Conservation (phyloP, 352 stramenopile genomes). For the Phytophthora kernoviae region DNA sequence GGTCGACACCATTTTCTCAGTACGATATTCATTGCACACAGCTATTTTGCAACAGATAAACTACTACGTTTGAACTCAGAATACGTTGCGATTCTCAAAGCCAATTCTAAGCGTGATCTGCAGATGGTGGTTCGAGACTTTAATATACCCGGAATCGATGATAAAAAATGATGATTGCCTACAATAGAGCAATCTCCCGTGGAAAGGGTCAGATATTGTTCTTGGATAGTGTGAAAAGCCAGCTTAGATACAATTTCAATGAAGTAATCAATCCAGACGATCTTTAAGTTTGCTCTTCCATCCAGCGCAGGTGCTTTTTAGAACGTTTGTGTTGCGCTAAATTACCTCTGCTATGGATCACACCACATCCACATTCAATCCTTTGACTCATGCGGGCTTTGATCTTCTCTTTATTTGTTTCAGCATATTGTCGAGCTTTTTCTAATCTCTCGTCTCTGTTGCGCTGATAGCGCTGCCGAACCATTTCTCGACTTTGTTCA, state of each 20-base stretch:
- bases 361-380: neutral
- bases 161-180: neutral
- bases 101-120: slow-evolving; percentile 19
- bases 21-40: neutral
- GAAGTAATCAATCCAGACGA: neutral
- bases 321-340: no score
- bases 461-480: no score
- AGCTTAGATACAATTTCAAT: slow-evolving; percentile 17
- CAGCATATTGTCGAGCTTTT: neutral
- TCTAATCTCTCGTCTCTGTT: no score
- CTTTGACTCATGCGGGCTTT: neutral
- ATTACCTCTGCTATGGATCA: no score
- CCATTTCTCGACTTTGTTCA: neutral
- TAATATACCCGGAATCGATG: slow-evolving; percentile 7
- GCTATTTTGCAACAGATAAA: slow-evolving; percentile 4
- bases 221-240: slow-evolving; percentile 10
- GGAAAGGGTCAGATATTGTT: slow-evolving; percentile 12
- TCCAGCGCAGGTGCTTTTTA: no score
- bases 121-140: slow-evolving; percentile 14
- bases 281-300: neutral
- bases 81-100: slow-evolving; percentile 18
- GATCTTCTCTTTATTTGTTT: neutral
- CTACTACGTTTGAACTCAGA: slow-evolving; percentile 18
- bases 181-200: neutral
- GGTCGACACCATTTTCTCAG: neutral